Percentiles rank a stretch among this genome's conserved stretches.
Conservation (phyloP, 2,329 filamentous ascomycete species). For the Sclerotiophoma versabilis region DNA sequence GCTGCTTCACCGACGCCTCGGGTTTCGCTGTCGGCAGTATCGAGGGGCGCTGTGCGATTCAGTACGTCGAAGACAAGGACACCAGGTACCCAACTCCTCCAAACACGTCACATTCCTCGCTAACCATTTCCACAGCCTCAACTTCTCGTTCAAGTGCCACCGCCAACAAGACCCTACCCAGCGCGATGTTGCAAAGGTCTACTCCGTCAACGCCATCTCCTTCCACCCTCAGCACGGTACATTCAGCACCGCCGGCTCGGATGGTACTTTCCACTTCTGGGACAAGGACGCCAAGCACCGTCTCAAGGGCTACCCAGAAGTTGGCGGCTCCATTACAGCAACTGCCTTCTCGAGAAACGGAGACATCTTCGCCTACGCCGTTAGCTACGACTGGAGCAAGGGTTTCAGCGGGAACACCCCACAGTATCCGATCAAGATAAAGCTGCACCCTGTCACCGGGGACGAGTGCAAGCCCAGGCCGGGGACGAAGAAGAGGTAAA, state of each 20-base stretch:
- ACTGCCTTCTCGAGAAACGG: conserved; percentile 92
- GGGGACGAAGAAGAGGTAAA: conserved; percentile 56
- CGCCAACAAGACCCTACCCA: conserved; percentile 73
- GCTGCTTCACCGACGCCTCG: conserved; percentile 89
- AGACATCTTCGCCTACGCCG: conserved; percentile 67
- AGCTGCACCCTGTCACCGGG: conserved; percentile 56
- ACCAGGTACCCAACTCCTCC: conserved; percentile 56
- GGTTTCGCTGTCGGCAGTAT: conserved; percentile 97
- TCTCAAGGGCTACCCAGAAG: conserved; percentile 69
- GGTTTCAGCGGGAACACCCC: conserved; percentile 86
- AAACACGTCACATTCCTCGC: neutral
- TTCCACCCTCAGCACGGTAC: conserved; percentile 97
- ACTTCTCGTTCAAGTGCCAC: conserved; percentile 99
- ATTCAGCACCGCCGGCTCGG: conserved; percentile 95
- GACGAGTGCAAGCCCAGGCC: conserved; percentile 61
- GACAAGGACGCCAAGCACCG: conserved; percentile 68
- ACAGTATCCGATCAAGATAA: conserved; percentile 58
- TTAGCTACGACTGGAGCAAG: conserved; percentile 99
- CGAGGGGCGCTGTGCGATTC: conserved; percentile 95
- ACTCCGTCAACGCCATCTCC: conserved; percentile 94
- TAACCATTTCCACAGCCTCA: conserved; percentile 60
- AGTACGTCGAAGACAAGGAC: conserved; percentile 98
- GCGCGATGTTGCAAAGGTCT: conserved; percentile 82
- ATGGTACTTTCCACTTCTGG: conserved; percentile 97
- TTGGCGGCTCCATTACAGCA: conserved; percentile 79